Conservation (phyloP, 495 filamentous ascomycete species). For the Astrothelium subdiscretum region DNA sequence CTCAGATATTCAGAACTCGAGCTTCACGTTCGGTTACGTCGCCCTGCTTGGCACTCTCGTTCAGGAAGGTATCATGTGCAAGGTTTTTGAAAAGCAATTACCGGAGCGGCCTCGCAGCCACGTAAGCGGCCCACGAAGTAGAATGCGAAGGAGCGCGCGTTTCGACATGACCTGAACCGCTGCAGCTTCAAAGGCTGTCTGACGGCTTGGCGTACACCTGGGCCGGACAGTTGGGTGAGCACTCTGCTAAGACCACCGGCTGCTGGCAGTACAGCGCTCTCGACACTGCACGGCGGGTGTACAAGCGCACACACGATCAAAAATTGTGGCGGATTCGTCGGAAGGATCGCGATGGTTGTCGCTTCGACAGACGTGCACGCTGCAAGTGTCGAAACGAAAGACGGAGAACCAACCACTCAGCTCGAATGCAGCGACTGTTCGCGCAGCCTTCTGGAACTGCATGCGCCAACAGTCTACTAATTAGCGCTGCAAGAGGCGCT, state of each 20-base stretch:
- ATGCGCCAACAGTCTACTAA: no score
- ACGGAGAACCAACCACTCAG: background rate
- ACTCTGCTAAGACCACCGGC: background rate
- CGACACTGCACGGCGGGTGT: background rate
- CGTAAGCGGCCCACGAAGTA: background rate
- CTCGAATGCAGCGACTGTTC: background rate
- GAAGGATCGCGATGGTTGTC: background rate
- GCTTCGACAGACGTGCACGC: background rate
- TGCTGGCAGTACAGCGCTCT: background rate
- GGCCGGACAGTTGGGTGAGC: background rate
- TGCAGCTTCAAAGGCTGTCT: background rate
- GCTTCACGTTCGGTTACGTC: background rate
- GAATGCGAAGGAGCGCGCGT: background rate
- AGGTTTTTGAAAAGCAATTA: background rate
- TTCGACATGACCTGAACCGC: background rate
- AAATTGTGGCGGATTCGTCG: background rate
- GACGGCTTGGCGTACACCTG: background rate
- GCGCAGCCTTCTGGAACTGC: no score
- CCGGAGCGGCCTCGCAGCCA: background rate
- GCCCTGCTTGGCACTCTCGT: background rate
- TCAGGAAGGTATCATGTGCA: background rate
- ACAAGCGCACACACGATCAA: background rate
- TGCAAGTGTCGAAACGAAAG: background rate
- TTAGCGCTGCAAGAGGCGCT: no score
- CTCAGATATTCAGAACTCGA: background rate